A percentile compares a stretch with the other conserved stretches of the same genome.
Conservation (phyloP, 352 stramenopile genomes). For the Blastocystis sp. region DNA sequence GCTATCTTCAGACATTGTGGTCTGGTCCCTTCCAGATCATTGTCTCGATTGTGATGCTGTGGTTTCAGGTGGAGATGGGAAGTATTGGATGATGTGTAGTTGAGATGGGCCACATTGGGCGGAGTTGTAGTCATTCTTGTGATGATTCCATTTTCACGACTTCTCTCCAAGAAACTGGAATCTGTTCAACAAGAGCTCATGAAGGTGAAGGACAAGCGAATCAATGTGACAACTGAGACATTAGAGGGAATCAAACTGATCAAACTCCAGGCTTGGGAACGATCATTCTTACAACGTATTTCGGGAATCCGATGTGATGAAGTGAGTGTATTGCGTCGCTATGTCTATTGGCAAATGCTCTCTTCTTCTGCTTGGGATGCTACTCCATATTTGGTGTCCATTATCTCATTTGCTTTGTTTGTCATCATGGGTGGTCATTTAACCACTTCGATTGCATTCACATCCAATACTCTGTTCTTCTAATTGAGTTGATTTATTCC, state of each 20-base stretch:
- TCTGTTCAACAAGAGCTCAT: constrained; percentile 72
- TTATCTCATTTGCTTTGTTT: constrained; percentile 79
- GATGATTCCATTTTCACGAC: constrained; percentile 78
- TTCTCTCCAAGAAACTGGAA: constrained; percentile 69
- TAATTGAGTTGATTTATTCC: neutral
- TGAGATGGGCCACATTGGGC: constrained; percentile 76
- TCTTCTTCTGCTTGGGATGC: constrained; percentile 69
- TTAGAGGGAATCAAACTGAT: constrained; percentile 86
- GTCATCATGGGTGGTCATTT: constrained; percentile 74
- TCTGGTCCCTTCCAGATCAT: constrained; percentile 75
- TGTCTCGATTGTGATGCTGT: constrained; percentile 72
- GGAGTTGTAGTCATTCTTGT: constrained; percentile 83
- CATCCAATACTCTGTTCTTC: constrained; percentile 75
- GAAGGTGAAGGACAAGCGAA: constrained; percentile 80
- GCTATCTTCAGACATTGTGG: constrained; percentile 83
- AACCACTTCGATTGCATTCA: constrained; percentile 83
- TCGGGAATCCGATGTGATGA: constrained; percentile 71
- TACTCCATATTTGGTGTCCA: constrained; percentile 82
- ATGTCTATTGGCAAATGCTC: constrained; percentile 68
- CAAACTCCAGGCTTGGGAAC: constrained; percentile 91
- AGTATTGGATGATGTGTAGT: too few relatives aligned
- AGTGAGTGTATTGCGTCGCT: constrained; percentile 71
- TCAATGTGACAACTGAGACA: constrained; percentile 85
- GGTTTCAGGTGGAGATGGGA: too few relatives aligned
- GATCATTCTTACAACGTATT: constrained; percentile 72